Conservation (phyloP, 2,329 filamentous ascomycete genomes). For the Aspergillus unguis region DNA sequence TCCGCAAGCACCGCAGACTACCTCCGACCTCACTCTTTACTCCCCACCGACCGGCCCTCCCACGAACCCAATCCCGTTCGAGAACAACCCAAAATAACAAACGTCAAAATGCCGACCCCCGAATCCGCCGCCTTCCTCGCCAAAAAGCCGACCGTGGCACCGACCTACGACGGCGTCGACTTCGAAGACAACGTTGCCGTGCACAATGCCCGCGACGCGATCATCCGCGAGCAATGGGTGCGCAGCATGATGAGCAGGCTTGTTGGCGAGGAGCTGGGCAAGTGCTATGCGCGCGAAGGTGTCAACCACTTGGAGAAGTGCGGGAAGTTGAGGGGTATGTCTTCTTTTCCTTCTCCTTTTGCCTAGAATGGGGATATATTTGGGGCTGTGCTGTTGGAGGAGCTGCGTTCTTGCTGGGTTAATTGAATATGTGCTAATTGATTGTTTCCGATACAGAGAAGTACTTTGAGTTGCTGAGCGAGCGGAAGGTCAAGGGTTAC, state of each 20-base stretch:
- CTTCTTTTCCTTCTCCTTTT: not conserved
- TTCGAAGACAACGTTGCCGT: constrained; percentile 62
- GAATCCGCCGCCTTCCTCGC: constrained; percentile 63
- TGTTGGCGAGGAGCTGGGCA: constrained; percentile 64
- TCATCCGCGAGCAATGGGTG: constrained; percentile 67
- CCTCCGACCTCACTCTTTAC: too few species aligned
- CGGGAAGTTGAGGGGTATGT: constrained; percentile 61
- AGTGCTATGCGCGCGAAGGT: constrained; percentile 63
- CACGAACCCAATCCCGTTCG: not conserved
- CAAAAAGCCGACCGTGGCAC: constrained; percentile 63
- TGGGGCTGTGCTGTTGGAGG: too few species aligned
- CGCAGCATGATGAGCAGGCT: constrained; percentile 66
- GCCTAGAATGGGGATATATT: not conserved
- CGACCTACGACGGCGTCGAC: constrained; percentile 65
- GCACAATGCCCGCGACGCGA: constrained; percentile 62
- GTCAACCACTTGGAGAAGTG: constrained; percentile 68
- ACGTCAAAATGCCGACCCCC: constrained; percentile 58
- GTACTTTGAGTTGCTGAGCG: constrained; percentile 62
- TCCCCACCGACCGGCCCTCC: not conserved
- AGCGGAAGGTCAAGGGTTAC: constrained; percentile 62
- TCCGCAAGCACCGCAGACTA: constrained; percentile 18
- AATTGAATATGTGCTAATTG: not conserved
- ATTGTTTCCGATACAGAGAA: constrained; percentile 47
- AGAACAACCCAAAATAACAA: constrained; percentile 1
- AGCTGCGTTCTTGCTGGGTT: not conserved